Percentiles rank a stretch among this genome's conserved stretches.
phyloP scores from a whole-genome alignment of 352 stramenopile species.

The Stramenopiles sp. region DNA sequence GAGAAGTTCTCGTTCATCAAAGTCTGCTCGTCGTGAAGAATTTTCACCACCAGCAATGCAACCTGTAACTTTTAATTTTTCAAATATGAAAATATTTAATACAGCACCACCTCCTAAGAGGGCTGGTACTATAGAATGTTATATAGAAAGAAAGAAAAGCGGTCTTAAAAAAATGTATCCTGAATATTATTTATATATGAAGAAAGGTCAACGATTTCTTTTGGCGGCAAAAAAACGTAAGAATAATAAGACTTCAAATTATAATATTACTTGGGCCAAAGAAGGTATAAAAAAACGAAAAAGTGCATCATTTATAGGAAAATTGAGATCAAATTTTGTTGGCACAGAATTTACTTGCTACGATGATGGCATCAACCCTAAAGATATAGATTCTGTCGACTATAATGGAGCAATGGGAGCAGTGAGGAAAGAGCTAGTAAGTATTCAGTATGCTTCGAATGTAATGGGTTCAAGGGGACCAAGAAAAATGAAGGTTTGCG shows the following conservation, averaged over 20 bases:
- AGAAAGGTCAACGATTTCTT: constrained; percentile 66
- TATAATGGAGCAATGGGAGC: too few species aligned
- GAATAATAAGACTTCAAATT: constrained; percentile 85
- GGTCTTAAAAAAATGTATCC: constrained; percentile 41
- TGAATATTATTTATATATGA: constrained; percentile 25
- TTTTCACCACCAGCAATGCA: too few species aligned
- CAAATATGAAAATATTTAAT: constrained; percentile 23
- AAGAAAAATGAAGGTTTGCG: constrained; percentile 85
- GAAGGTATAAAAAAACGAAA: constrained; percentile 52
- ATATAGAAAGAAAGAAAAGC: constrained; percentile 47
- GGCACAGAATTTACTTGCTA: constrained; percentile 87
- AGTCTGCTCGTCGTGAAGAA: too few species aligned
- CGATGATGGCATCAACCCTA: constrained; percentile 51
- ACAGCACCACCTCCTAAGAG: constrained; percentile 32
- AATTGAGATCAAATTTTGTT: constrained; percentile 74
- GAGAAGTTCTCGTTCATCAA: too few species aligned
- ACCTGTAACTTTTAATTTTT: constrained; percentile 8
- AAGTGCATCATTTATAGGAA: constrained; percentile 62
- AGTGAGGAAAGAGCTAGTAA: constrained; percentile 52
- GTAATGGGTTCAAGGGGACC: constrained; percentile 57
- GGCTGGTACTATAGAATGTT: constrained; percentile 60
- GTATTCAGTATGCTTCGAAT: constrained; percentile 60
- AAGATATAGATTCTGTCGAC: not conserved
- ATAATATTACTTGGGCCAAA: constrained; percentile 59
- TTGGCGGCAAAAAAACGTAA: constrained; percentile 69